Conservation (phyloP, 345 rosid species). For the Populus tremula region DNA sequence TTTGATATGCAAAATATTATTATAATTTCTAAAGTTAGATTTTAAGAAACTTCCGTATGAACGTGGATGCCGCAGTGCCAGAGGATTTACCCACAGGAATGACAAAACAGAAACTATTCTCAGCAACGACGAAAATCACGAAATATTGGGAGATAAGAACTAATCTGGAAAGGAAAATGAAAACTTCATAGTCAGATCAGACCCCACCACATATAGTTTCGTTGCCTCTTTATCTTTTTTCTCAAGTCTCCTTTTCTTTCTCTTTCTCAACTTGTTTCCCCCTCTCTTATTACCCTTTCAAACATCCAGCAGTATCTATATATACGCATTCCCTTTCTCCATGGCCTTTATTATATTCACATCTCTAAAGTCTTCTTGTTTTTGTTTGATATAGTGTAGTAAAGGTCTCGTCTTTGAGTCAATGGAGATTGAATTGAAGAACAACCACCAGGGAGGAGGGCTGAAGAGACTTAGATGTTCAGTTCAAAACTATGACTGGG, state of each 20-base stretch:
- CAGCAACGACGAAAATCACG: neutral
- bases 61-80: too few relatives aligned
- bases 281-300: slow-evolving; percentile 30
- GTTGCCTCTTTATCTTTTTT: slow-evolving; percentile 2
- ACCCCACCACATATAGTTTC: slow-evolving; percentile 13
- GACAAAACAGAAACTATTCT: neutral
- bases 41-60: too few relatives aligned
- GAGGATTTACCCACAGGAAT: too few relatives aligned
- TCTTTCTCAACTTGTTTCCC: slow-evolving; percentile 27
- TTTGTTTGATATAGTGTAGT: neutral
- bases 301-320: slow-evolving; percentile 29
- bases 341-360: neutral
- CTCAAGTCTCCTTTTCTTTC: slow-evolving; percentile 5
- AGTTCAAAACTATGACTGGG: slow-evolving; percentile 89
- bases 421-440: slow-evolving; percentile 24
- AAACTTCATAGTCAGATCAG: neutral
- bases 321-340: neutral
- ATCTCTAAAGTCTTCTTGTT: neutral
- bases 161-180: neutral
- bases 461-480: slow-evolving; percentile 60
- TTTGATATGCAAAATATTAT: too few relatives aligned
- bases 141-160: neutral
- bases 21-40: too few relatives aligned
- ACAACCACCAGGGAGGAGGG: neutral
- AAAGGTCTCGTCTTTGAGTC: neutral